Evolutionary conservation across 257 asterid genomes (phyloP).

Genomic region (Handroanthus guayacan): DNA sequence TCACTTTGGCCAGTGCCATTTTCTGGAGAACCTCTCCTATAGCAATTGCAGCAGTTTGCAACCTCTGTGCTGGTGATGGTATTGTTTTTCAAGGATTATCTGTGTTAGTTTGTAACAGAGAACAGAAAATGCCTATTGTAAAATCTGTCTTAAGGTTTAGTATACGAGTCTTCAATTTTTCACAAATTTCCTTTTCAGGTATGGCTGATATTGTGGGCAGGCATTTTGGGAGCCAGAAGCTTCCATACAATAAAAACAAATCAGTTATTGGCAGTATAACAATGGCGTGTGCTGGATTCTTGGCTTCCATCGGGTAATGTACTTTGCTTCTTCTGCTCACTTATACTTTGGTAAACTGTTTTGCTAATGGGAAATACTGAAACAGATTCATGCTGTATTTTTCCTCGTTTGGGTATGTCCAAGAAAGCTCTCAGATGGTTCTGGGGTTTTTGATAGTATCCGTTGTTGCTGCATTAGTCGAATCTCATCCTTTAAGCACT

Average conservation of each 20-base stretch:
- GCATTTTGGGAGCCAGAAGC: constrained; percentile 75
- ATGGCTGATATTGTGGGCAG: constrained; percentile 90
- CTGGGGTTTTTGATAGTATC: constrained; percentile 69
- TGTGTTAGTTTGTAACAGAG: neutral
- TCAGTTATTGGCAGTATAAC: constrained; percentile 74
- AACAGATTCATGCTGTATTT: constrained; percentile 88
- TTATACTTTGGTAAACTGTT: neutral
- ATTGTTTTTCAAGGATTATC: constrained; percentile 19
- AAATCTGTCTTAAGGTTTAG: neutral
- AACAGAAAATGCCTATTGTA: constrained; percentile 9
- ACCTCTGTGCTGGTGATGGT: constrained; percentile 99
- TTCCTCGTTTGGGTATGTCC: constrained; percentile 73
- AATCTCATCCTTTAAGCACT: constrained; percentile 89
- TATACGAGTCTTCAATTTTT: neutral
- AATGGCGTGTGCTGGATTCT: constrained; percentile 81
- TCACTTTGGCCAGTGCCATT: constrained; percentile 73
- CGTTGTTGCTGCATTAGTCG: constrained; percentile 76
- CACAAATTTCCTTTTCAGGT: constrained; percentile 51
- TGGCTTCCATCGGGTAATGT: constrained; percentile 82
- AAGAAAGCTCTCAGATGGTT: constrained; percentile 65
- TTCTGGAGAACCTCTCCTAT: constrained; percentile 95
- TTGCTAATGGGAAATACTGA: constrained; percentile 33
- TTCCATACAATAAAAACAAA: constrained; percentile 83
- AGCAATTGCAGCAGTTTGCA: constrained; percentile 84
- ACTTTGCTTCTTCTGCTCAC: constrained; percentile 25